Percentiles rank a stretch among this genome's conserved stretches.
phyloP scores from a whole-genome alignment of 495 filamentous ascomycete genomes.

The Penicillium egyptiacum region DNA sequence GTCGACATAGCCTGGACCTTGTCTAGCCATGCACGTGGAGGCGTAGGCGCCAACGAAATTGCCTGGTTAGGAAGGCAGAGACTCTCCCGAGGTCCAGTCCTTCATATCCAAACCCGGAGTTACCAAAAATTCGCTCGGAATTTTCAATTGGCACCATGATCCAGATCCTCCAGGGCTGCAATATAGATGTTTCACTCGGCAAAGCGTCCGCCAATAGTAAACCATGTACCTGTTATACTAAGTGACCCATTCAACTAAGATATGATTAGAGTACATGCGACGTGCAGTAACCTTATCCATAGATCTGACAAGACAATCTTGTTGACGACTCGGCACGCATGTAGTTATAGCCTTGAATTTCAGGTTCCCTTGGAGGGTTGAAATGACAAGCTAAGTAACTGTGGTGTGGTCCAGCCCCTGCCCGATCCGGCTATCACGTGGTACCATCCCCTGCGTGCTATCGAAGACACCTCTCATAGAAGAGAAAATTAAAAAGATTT shows the following conservation, averaged over 20 bases:
- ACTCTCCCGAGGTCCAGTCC: no score
- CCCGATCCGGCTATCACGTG: constrained; percentile 7
- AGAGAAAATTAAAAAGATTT: background rate
- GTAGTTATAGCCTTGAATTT: background rate
- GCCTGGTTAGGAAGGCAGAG: no score
- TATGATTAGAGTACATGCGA: background rate
- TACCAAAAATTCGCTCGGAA: no score
- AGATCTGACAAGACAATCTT: background rate
- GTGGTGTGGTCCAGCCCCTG: background rate
- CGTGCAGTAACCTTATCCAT: background rate
- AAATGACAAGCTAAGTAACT: background rate
- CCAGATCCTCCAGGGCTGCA: background rate
- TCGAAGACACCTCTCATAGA: background rate
- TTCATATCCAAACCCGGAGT: no score
- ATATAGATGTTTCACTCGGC: background rate
- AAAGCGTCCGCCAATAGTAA: background rate
- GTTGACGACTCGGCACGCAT: no score
- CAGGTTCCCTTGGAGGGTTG: background rate
- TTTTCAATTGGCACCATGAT: background rate
- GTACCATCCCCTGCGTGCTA: background rate
- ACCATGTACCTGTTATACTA: background rate
- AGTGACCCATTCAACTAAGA: background rate
- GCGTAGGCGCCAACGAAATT: no score
- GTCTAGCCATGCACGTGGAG: no score
- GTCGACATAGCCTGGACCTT: no score